Evolutionary conservation across 2,329 filamentous ascomycete species (phyloP), one percentile per base, ranked within the genome.

Genomic region (Fusarium incarnatum): DNA sequence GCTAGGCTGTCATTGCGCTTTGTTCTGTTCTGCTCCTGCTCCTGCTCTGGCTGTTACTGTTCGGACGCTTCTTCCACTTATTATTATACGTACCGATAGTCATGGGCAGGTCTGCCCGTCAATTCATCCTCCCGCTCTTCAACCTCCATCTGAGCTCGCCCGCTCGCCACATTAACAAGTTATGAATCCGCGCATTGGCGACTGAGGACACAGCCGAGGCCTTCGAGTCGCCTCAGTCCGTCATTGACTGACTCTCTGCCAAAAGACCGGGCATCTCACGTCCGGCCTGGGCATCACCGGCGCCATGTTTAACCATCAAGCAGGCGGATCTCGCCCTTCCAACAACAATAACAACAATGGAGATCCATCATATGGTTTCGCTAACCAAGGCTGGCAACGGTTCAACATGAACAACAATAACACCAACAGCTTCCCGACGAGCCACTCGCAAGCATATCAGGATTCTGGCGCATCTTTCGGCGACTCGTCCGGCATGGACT

Each of bases 251-350:
- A 67, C 74, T 65, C 68, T 63, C 70, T 76, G 78, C 77, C 77
- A 76, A 72, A 75, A 66, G 77, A 78, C 76, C 71, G 76, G 75
- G 73, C 77, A 57, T 68, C 67, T 70, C 64, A 76, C 77, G 63
- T 74, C 77, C 75, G 75, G 73, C 70, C 75, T 73, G 76, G 75
- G 74, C 72, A 64, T 62, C 69, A 64, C 64, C 67, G 75, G 77
- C 77, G 79, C 76, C 76, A 81, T 81, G 79, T 81, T 80, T 70
- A 77, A 81, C 72, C 77, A 79, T 71, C 64, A 75, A 59, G 69
- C 73, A 60, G 76, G 76, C 68, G 77, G 75, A 71, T 71, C 75
- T 75, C 77, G 71, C 73, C 73, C 70, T 73, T 70, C 75, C 72
- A 75, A 71, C 70, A 75, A 70, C 64, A 56, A 55, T 6, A 74